Conservation (phyloP, 2,329 filamentous ascomycete species). For the Fusarium nematophilum region DNA sequence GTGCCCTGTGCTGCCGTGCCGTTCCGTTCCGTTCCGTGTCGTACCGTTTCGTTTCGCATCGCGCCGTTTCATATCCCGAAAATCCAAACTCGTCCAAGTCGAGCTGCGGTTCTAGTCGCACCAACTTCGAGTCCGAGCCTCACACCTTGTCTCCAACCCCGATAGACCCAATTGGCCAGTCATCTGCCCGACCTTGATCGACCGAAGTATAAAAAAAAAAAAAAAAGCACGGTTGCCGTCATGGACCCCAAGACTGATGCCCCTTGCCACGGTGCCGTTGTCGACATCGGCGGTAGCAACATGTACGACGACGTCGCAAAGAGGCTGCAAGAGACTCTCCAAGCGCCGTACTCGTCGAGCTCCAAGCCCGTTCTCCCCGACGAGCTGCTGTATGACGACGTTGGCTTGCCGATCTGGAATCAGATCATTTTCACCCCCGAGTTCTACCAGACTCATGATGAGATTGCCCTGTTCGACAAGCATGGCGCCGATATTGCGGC, state of each 20-base stretch:
- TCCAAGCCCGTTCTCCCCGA: slow-evolving; percentile 51
- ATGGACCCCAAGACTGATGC: slow-evolving; percentile 29
- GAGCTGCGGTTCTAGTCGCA: slow-evolving; percentile 15
- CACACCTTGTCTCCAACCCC: slow-evolving; percentile 5
- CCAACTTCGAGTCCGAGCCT: no score
- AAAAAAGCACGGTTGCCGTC: background rate
- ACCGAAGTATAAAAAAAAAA: background rate
- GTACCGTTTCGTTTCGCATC: background rate
- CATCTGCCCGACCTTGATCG: background rate
- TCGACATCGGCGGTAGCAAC: slow-evolving; percentile 53
- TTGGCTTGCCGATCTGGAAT: slow-evolving; percentile 54
- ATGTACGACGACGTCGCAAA: slow-evolving; percentile 46
- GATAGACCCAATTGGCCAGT: slow-evolving; percentile 6
- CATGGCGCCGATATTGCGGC: slow-evolving; percentile 51
- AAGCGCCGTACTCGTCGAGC: slow-evolving; percentile 33
- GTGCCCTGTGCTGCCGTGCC: background rate
- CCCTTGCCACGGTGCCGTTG: slow-evolving; percentile 47
- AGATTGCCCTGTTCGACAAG: slow-evolving; percentile 50
- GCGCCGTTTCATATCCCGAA: background rate
- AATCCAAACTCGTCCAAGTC: slow-evolving; percentile 4
- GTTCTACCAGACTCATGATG: slow-evolving; percentile 57
- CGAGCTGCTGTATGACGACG: slow-evolving; percentile 54
- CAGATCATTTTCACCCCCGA: slow-evolving; percentile 53
- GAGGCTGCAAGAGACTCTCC: slow-evolving; percentile 44
- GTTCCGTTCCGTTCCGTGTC: slow-evolving; percentile 11